Conservation (phyloP, 148 eudicot genomes). For the Gaultheria prostrata region DNA sequence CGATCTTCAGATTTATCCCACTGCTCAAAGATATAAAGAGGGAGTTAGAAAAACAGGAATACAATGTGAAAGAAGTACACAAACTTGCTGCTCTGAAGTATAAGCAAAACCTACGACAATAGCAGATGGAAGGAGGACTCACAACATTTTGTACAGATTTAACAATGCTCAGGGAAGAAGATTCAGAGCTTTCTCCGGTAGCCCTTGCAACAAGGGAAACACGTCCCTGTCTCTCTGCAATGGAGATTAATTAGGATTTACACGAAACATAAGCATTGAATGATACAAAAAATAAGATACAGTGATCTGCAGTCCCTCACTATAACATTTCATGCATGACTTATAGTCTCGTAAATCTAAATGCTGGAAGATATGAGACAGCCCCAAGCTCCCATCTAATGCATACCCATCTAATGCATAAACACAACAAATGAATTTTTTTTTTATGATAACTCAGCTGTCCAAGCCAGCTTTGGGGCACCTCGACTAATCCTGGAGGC, state of each 20-base stretch:
- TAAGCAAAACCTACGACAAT: neutral
- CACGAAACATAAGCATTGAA: neutral
- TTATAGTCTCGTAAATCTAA: neutral
- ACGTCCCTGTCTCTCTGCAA: conserved; percentile 50
- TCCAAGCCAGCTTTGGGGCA: no score
- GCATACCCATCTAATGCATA: neutral
- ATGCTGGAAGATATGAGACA: neutral
- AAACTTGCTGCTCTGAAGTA: neutral
- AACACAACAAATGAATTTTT: neutral
- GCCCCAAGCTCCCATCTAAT: neutral
- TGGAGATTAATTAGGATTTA: conserved; percentile 3
- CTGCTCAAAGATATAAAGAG: conserved; percentile 36
- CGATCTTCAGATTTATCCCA: conserved; percentile 94
- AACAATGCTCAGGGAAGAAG: conserved; percentile 62
- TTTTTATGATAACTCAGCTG: no score
- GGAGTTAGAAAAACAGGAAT: neutral
- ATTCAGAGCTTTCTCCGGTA: conserved; percentile 68
- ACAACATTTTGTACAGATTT: conserved; percentile 78
- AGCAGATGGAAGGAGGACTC: conserved; percentile 28
- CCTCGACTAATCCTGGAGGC: no score
- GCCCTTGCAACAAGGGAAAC: conserved; percentile 49
- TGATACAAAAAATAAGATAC: neutral
- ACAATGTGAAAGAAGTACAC: neutral
- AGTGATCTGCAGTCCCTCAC: neutral
- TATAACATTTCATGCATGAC: neutral